Conservation (phyloP, 176 grass and related monocot genomes). For the Lolium perenne region DNA sequence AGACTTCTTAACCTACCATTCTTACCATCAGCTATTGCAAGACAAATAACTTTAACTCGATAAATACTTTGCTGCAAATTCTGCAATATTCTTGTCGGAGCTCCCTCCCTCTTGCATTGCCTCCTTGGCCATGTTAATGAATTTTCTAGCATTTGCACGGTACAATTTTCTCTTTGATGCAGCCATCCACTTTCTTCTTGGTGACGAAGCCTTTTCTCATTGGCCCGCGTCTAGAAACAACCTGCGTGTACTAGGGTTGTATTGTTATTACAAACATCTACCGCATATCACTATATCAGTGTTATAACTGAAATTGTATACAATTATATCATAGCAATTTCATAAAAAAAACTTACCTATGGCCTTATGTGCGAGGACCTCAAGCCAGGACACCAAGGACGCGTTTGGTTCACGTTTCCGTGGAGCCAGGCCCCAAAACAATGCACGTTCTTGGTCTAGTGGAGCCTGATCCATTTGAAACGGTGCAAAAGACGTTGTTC, state of each 20-base stretch:
- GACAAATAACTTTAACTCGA: neutral
- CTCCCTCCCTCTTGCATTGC: constrained; percentile 45
- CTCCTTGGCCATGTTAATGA: constrained; percentile 37
- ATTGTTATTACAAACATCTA: too few relatives aligned
- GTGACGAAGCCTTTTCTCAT: neutral
- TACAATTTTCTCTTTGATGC: constrained; percentile 35
- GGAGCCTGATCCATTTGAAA: too few relatives aligned
- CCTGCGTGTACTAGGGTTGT: too few relatives aligned
- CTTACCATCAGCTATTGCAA: neutral
- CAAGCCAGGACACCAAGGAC: constrained; percentile 26
- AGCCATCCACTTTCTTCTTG: constrained; percentile 25
- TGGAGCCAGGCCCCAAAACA: too few relatives aligned
- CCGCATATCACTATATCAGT: too few relatives aligned
- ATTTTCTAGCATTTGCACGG: constrained; percentile 32
- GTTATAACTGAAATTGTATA: too few relatives aligned
- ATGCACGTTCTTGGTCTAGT: too few relatives aligned
- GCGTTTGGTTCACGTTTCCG: neutral
- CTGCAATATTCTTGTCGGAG: constrained; percentile 41
- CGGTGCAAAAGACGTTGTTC: too few relatives aligned
- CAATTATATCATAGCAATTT: too few relatives aligned
- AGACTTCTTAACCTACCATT: too few relatives aligned
- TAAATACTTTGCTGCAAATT: constrained; percentile 27
- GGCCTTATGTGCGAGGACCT: constrained; percentile 30
- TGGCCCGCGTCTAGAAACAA: neutral
- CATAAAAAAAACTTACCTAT: too few relatives aligned